Base-by-base conservation (phyloP, 2,329 filamentous ascomycete genomes). In the Tolypocladium tropicale region DNA sequence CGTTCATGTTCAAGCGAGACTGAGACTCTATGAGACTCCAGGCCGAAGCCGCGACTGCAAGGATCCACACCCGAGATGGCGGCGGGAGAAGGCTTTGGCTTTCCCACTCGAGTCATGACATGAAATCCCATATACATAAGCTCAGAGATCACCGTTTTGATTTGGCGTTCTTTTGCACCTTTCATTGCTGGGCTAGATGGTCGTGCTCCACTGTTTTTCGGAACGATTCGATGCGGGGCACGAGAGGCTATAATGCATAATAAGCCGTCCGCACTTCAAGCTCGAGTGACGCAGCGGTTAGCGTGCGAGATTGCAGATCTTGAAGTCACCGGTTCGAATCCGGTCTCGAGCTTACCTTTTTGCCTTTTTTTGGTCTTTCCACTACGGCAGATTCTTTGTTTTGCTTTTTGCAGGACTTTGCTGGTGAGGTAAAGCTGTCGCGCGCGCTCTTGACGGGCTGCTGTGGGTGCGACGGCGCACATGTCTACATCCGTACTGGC, bases 271-370 rank as follows among this genome's bases (percentile, higher is more conserved):
- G 11, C 14, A n/a, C 25, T 11, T 7, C 52, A 57, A 56, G 58
- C 57, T 61, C 58, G 56, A 60, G 58, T 61, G 56, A 59, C 60
- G 55, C 60, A 62, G 60, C 52, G 60, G 60, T 56, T 61, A 62
- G 60, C 55, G 60, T 59, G 57, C 58, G 57, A 53, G 60, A 62
- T 62, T 62, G 60, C 60, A 62, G 59, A 62, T 62, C 60, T 53
- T 57, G 57, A 59, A 58, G 60, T 61, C 60, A 52, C 55, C 57
- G 60, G 60, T 62, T 62, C 60, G 57, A 62, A 57, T 59, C 60
- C 60, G 60, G 56, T 52, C 57, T 60, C 54, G 58, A 60, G 57
- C 58, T 61, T 55, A 25, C 30, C 7, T 52, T 50, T 49, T 53
- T 56, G 39, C 16, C 53, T 41, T 54, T 58, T 48, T 30, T n/a